Conservation (phyloP, 2,329 filamentous ascomycete genomes). For the Aspergillus neoniger region DNA sequence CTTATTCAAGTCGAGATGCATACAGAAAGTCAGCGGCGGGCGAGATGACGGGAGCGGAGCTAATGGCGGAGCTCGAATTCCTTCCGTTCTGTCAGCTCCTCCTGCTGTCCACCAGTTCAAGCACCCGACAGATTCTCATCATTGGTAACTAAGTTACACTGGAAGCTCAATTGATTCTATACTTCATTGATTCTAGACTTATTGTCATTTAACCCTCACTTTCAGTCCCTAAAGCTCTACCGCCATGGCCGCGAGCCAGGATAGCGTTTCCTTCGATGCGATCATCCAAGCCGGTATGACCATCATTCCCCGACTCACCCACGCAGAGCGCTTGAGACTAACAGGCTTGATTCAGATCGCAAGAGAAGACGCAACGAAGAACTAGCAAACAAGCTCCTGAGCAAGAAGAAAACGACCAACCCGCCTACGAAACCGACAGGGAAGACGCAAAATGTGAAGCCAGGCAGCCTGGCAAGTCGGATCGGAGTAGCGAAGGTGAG, state of each 20-base stretch:
- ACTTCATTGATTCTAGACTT: too few relatives aligned
- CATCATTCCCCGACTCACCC: not conserved
- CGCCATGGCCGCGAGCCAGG: conserved; percentile 42
- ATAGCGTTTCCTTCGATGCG: conserved; percentile 50
- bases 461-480: conserved; percentile 58
- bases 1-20: too few relatives aligned
- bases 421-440: conserved; percentile 46
- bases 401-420: conserved; percentile 53
- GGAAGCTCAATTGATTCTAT: not conserved
- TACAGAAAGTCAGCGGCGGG: too few relatives aligned
- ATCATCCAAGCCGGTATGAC: conserved; percentile 54
- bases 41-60: not conserved
- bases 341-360: conserved; percentile 40
- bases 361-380: conserved; percentile 58
- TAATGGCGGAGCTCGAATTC: not conserved
- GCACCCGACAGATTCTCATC: not conserved
- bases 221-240: conserved; percentile 4
- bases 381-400: conserved; percentile 62
- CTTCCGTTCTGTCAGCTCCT: conserved; percentile 2
- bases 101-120: not conserved
- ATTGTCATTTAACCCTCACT: not conserved
- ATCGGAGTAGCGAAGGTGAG: conserved; percentile 60
- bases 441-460: conserved; percentile 45
- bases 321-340: not conserved
- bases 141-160: too few relatives aligned